A percentile compares a stretch with the other conserved stretches of the same genome.
Conservation (phyloP, 2,329 filamentous ascomycete species). For the Massarina eburnea region DNA sequence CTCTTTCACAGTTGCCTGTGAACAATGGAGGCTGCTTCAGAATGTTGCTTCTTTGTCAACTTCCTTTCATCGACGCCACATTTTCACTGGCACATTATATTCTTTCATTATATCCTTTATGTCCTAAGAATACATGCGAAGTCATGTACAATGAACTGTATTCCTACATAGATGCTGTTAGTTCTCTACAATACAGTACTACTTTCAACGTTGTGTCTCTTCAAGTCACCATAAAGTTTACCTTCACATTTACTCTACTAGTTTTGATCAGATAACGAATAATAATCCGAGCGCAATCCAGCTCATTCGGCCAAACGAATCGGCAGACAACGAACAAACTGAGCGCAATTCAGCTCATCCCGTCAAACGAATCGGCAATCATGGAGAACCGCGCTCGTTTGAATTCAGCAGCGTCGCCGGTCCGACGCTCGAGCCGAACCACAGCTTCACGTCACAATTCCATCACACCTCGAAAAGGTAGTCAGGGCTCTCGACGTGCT, state of each 20-base stretch:
- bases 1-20: background rate
- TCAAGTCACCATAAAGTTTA: background rate
- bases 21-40: background rate
- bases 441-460: background rate
- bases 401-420: constrained; percentile 9
- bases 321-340: background rate
- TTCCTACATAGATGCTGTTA: constrained; percentile 16
- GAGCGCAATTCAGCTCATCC: background rate
- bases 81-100: background rate
- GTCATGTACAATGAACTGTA: constrained; percentile 8
- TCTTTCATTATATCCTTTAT: constrained; percentile 6
- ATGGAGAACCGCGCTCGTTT: constrained; percentile 10
- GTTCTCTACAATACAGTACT: constrained; percentile 12
- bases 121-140: constrained; percentile 12
- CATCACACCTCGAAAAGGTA: background rate
- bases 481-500: constrained; percentile 1
- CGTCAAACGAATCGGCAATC: background rate
- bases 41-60: constrained; percentile 1
- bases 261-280: too few species aligned
- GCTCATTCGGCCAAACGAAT: too few species aligned
- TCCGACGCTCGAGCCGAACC: constrained; percentile 10
- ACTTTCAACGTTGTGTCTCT: constrained; percentile 1
- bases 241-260: too few species aligned
- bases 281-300: too few species aligned
- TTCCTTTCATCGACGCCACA: constrained; percentile 1